Evolutionary conservation across 129 eudicot genomes (phyloP), one percentile per base, ranked within the genome.

Genomic region (Saposhnikovia divaricata): DNA sequence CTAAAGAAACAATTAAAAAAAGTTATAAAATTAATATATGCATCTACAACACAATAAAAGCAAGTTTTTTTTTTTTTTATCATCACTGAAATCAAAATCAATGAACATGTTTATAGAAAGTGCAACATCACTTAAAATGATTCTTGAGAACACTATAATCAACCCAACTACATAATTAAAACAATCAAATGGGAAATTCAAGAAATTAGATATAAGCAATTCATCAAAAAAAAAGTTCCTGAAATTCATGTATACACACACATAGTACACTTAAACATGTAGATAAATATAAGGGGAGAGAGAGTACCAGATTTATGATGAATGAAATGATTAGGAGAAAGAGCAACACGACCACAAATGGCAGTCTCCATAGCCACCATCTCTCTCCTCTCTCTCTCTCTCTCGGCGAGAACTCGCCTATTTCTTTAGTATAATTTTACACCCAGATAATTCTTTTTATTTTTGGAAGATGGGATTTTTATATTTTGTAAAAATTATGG

Each of bases 321-420:
- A 86, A 90, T 53, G 63, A 77, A 65, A 45, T 80, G 91, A 50
- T 81, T 84, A 70, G 91, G 89, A 37, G 90, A 86, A 83, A 88
- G 90, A 69, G 89, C 81, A 43, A 86, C 78, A 80, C 94, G 85
- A 81, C 90, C 85, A 77, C 81, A 76, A 76, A 88, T 86, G 81
- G 94, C 91, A 82, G 89, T 87, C 85, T 87, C 94, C 91, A 90
- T 89, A 44, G 68, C 85, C 83, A 75, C 72, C 78, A 78, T 37
- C 72, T 44, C 13, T 72, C 50, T 12, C 16, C 50, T 11, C 50
- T 45, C 48, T 44, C 50, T 46, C 50, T 10, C 72, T 21, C 23
- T 51, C 63, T n/a, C 34, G 8, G 15, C 4, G 0, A 57, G 13
- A 39, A 12, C 47, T 16, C 25, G 8, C 45, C 25, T 18, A 18